Evolutionary conservation across 2,329 filamentous ascomycete species (phyloP).

Genomic region (Ceratocystis destructans): DNA sequence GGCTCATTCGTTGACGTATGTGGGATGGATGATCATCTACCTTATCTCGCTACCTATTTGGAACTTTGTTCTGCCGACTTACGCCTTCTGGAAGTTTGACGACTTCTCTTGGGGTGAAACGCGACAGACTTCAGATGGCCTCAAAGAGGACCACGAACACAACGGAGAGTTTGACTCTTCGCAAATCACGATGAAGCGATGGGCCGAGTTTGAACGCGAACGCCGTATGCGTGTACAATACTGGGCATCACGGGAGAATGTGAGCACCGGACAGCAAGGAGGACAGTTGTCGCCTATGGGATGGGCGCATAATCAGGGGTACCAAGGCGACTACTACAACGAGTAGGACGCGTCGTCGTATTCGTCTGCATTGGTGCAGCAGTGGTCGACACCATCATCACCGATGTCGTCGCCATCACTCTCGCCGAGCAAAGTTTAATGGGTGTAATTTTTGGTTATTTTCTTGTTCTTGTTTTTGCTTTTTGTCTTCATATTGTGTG

Average conservation of each 20-base stretch:
- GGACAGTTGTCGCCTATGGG: constrained; percentile 30
- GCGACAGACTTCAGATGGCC: constrained; percentile 84
- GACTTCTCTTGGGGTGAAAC: constrained; percentile 99
- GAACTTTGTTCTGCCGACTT: constrained; percentile 91
- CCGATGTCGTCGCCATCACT: not conserved
- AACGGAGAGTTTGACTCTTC: constrained; percentile 96
- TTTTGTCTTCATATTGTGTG: not conserved
- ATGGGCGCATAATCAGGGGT: constrained; percentile 30
- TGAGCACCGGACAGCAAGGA: constrained; percentile 31
- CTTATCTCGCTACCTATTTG: constrained; percentile 83
- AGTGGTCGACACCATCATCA: not conserved
- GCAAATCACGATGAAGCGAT: constrained; percentile 99
- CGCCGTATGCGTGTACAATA: constrained; percentile 38
- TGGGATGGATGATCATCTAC: constrained; percentile 96
- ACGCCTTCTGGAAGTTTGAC: constrained; percentile 99
- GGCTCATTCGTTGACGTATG: constrained; percentile 81
- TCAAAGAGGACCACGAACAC: constrained; percentile 72
- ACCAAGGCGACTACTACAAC: constrained; percentile 40
- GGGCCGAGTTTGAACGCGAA: constrained; percentile 83
- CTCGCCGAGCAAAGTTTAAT: constrained; percentile 24
- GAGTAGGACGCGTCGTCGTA: constrained; percentile 7
- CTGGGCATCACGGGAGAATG: constrained; percentile 41
- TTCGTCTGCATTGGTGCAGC: not conserved
- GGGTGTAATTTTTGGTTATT: not conserved
- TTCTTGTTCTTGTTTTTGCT: not conserved